Conservation (phyloP, 2,329 filamentous ascomycete species). For the Aspergillus aculeatinus region DNA sequence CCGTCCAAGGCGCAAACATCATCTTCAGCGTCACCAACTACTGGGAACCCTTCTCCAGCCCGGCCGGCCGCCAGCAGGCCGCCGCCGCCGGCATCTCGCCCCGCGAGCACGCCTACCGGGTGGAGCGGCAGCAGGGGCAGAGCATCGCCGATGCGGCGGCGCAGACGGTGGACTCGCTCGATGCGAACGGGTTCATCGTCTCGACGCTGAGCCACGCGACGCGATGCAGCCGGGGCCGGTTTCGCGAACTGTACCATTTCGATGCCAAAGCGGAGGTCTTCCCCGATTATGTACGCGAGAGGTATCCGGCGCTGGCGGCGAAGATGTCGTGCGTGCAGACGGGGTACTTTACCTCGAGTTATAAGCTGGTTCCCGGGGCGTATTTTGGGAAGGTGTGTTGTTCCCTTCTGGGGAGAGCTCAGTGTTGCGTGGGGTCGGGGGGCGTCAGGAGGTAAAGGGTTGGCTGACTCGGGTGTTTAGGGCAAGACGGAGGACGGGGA, state of each 20-base stretch:
- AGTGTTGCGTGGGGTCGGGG: not conserved
- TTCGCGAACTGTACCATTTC: conserved; percentile 49
- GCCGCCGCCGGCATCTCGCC: conserved; percentile 42
- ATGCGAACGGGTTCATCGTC: conserved; percentile 51
- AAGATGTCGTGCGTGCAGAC: conserved; percentile 55
- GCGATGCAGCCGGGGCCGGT: conserved; percentile 48
- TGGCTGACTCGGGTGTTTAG: not conserved
- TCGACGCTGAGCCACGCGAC: conserved; percentile 53
- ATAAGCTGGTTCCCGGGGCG: conserved; percentile 47
- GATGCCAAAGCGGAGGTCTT: conserved; percentile 56
- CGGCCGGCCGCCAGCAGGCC: conserved; percentile 44
- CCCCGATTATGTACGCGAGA: conserved; percentile 46
- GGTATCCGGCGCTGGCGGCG: conserved; percentile 45
- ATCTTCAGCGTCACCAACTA: conserved; percentile 59
- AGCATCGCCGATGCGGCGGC: conserved; percentile 58
- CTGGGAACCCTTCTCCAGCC: conserved; percentile 53
- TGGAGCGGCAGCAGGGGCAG: conserved; percentile 53
- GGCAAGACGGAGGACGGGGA: not conserved
- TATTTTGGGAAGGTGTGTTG: conserved; percentile 49
- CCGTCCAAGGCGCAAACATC: conserved; percentile 44
- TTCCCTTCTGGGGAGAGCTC: not conserved
- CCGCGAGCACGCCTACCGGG: conserved; percentile 48
- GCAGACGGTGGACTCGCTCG: conserved; percentile 39
- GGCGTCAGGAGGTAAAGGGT: not conserved
- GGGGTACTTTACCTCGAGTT: conserved; percentile 51